Conservation (phyloP, 495 filamentous ascomycete genomes). For the Penicillium crystallinum region DNA sequence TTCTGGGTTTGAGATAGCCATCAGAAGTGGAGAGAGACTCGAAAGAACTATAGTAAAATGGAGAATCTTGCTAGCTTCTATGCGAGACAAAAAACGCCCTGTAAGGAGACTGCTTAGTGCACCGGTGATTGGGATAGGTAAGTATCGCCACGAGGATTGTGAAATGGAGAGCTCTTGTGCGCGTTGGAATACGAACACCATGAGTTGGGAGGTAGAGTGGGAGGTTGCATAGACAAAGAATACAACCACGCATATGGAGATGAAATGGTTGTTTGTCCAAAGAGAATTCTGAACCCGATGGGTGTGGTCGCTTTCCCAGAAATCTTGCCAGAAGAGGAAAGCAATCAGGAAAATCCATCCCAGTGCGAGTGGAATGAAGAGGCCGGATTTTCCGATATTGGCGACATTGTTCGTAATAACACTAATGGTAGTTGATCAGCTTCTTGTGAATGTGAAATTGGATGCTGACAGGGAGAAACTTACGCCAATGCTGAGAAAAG, state of each 20-base stretch:
- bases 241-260: constrained; percentile 45
- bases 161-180: constrained; percentile 38
- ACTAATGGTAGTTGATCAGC: constrained; percentile 8
- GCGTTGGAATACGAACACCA: constrained; percentile 50
- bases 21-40: constrained; percentile 21
- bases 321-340: constrained; percentile 44
- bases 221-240: constrained; percentile 48
- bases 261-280: constrained; percentile 47
- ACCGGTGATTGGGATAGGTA: constrained; percentile 23
- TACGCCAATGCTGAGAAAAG: constrained; percentile 43
- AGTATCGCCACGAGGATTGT: constrained; percentile 32
- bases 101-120: constrained; percentile 17
- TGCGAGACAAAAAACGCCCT: constrained; percentile 16
- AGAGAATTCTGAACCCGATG: constrained; percentile 44
- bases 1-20: constrained; percentile 19
- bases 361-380: constrained; percentile 33
- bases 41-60: constrained; percentile 9
- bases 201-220: constrained; percentile 44
- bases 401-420: constrained; percentile 29
- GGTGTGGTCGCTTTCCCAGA: constrained; percentile 41
- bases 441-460: background rate
- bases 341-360: constrained; percentile 36
- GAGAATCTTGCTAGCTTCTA: constrained; percentile 18
- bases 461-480: constrained; percentile 3
- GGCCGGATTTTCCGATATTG: constrained; percentile 24